phyloP scores from a whole-genome alignment of 768 basidiomycete genomes.

The Tricholoma bakamatsutake region DNA sequence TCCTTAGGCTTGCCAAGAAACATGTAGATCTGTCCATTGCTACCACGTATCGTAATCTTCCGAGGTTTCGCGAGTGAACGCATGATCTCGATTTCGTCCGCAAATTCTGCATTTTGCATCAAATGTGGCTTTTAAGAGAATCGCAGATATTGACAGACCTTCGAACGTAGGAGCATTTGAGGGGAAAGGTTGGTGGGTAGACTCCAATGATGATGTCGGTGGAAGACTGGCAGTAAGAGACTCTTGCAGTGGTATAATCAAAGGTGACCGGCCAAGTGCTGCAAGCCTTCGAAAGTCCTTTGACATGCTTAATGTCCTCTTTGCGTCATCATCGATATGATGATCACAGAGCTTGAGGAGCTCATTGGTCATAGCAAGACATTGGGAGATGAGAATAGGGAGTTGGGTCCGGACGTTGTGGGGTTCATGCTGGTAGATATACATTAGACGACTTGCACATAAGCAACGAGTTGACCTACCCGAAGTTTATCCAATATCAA shows the following conservation, averaged over 20 bases:
- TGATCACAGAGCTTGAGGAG: constrained; percentile 63
- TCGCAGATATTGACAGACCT: constrained; percentile 35
- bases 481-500: constrained; percentile 51
- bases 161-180: constrained; percentile 67
- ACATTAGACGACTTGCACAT: neutral
- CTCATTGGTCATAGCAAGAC: constrained; percentile 58
- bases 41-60: constrained; percentile 81
- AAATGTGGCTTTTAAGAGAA: neutral
- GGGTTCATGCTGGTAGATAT: constrained; percentile 36
- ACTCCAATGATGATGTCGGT: constrained; percentile 54
- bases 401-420: constrained; percentile 35
- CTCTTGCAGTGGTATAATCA: constrained; percentile 91
- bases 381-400: constrained; percentile 46
- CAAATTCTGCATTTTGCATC: constrained; percentile 46
- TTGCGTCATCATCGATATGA: constrained; percentile 33
- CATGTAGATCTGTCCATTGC: constrained; percentile 78
- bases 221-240: constrained; percentile 89
- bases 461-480: constrained; percentile 31
- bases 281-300: constrained; percentile 54
- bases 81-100: constrained; percentile 88
- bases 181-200: constrained; percentile 79
- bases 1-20: constrained; percentile 98
- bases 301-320: constrained; percentile 39
- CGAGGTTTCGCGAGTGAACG: constrained; percentile 84
- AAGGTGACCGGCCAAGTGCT: constrained; percentile 48